A percentile compares a stretch with the other conserved stretches of the same genome.
phyloP scores from a whole-genome alignment of 2,329 filamentous ascomycete genomes.

The Paraphoma chrysanthemicola region DNA sequence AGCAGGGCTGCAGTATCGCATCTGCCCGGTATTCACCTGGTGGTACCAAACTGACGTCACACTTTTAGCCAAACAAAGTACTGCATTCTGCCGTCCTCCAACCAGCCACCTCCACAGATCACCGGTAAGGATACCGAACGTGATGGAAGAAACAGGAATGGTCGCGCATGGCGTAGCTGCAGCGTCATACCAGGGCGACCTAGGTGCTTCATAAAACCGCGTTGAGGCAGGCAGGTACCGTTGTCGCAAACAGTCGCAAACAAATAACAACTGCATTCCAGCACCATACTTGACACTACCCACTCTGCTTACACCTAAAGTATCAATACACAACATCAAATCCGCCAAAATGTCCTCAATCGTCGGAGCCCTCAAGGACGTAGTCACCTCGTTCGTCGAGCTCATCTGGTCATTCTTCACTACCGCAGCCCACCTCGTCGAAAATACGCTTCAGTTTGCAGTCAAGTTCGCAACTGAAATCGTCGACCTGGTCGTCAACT shows the following conservation, averaged over 20 bases:
- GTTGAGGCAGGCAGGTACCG: slow-evolving; percentile 9
- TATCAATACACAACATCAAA: slow-evolving; percentile 2
- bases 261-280: neutral
- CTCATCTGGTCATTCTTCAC: slow-evolving; percentile 46
- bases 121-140: slow-evolving; percentile 7
- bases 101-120: slow-evolving; percentile 20
- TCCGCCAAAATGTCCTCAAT: slow-evolving; percentile 41
- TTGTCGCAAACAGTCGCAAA: slow-evolving; percentile 6
- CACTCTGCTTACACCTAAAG: neutral
- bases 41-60: slow-evolving; percentile 27
- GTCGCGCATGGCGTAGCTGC: slow-evolving; percentile 22
- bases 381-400: slow-evolving; percentile 40
- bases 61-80: slow-evolving; percentile 9
- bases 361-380: slow-evolving; percentile 38
- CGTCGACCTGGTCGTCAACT: slow-evolving; percentile 40
- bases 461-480: slow-evolving; percentile 34
- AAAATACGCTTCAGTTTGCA: slow-evolving; percentile 37
- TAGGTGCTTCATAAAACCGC: slow-evolving; percentile 7
- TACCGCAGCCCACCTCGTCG: slow-evolving; percentile 39
- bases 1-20: neutral
- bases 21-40: neutral
- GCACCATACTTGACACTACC: neutral
- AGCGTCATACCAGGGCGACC: slow-evolving; percentile 22
- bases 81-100: slow-evolving; percentile 21
- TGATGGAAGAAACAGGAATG: slow-evolving; percentile 12